Conservation (phyloP, 768 basidiomycete genomes). For the Lactifluus volemus region DNA sequence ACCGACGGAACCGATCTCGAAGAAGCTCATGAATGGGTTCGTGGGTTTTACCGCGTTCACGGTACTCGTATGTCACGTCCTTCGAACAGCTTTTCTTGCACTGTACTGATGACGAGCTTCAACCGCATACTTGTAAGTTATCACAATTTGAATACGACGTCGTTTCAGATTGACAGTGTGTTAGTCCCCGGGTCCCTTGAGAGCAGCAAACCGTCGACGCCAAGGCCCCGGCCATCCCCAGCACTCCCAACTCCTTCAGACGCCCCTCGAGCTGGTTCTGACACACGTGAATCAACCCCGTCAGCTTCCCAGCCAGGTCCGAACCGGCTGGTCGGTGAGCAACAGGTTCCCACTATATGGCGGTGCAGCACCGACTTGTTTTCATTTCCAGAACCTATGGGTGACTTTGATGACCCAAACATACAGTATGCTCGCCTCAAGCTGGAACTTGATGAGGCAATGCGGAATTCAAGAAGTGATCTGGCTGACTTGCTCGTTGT, state of each 20-base stretch:
- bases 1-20: slow-evolving; percentile 71
- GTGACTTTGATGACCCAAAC: slow-evolving; percentile 39
- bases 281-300: background rate
- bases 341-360: background rate
- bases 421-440: slow-evolving; percentile 55
- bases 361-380: background rate
- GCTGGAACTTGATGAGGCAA: slow-evolving; percentile 41
- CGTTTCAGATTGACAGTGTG: background rate
- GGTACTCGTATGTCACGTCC: background rate
- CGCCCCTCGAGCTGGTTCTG: background rate
- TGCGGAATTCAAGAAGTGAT: slow-evolving; percentile 24
- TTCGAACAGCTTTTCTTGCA: slow-evolving; percentile 52
- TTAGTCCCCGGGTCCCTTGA: background rate
- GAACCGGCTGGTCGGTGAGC: slow-evolving; percentile 1
- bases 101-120: slow-evolving; percentile 53
- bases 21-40: slow-evolving; percentile 86
- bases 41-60: slow-evolving; percentile 20
- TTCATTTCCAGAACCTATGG: background rate
- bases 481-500: slow-evolving; percentile 27
- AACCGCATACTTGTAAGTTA: slow-evolving; percentile 30
- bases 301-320: background rate
- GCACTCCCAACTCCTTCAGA: background rate
- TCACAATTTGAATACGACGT: background rate
- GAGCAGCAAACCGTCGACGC: slow-evolving; percentile 3
- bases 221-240: background rate